Evolutionary conservation across 306 rosid species (phyloP).

Genomic region (Ziziphus jujuba): DNA sequence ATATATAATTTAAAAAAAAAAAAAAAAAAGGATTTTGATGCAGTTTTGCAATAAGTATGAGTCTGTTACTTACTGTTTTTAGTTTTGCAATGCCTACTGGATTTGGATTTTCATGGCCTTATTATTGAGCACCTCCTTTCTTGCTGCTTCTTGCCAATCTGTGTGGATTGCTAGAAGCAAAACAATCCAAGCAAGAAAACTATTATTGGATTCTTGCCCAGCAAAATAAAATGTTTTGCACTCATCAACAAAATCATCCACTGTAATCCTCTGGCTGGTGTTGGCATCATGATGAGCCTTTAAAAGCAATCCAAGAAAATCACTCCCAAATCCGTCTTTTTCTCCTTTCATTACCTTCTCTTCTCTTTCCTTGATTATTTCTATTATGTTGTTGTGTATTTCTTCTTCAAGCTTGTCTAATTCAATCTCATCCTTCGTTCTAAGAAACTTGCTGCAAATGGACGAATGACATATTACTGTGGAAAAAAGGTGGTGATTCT

Average conservation of each 20-base stretch:
- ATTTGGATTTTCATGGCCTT: constrained; percentile 18
- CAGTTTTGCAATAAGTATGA: background rate
- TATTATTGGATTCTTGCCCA: constrained; percentile 26
- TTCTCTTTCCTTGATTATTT: constrained; percentile 20
- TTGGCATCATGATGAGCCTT: constrained; percentile 25
- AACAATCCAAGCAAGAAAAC: constrained; percentile 27
- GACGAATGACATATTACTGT: background rate
- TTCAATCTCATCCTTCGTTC: constrained; percentile 4
- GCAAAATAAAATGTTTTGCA: constrained; percentile 33
- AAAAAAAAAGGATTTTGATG: background rate
- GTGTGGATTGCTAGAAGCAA: constrained; percentile 25
- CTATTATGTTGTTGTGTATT: background rate
- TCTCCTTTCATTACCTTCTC: constrained; percentile 10
- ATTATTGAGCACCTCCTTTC: constrained; percentile 22
- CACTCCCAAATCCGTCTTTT: constrained; percentile 21
- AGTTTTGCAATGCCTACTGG: constrained; percentile 12
- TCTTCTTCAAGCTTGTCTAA: constrained; percentile 14
- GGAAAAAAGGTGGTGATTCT: too few relatives aligned
- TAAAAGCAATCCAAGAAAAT: constrained; percentile 28
- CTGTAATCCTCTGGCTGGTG: constrained; percentile 7
- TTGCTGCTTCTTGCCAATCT: constrained; percentile 36
- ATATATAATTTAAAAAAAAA: too few relatives aligned
- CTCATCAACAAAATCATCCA: constrained; percentile 21
- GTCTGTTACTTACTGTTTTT: constrained; percentile 19
- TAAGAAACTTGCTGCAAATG: constrained; percentile 10